These are phyloP conservation scores for Trametes gibbosa DNA, from an alignment of 768 basidiomycete genomes.

Conservation along the genomic window DNA sequence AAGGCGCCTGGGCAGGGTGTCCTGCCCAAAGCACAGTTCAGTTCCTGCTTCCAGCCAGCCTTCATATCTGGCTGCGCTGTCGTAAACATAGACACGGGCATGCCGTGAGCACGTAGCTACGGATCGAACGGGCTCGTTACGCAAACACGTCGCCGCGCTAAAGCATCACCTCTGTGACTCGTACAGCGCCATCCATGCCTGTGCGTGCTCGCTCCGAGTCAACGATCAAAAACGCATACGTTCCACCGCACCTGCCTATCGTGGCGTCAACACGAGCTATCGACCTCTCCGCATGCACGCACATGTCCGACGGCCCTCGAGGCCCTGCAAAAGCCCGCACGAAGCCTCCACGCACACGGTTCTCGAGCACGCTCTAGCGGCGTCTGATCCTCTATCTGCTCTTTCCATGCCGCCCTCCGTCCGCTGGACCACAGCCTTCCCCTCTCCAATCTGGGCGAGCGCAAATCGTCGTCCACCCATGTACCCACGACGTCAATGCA, in stretches of 20 bases:
- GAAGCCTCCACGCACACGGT: not conserved
- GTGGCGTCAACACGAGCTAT: not conserved
- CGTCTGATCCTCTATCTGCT: conserved; percentile 6
- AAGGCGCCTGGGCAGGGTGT: no score
- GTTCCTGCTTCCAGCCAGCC: not conserved
- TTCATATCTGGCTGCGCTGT: not conserved
- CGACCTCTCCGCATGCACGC: not conserved
- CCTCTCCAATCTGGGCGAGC: not conserved
- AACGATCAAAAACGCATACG: not conserved
- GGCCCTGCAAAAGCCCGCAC: not conserved
- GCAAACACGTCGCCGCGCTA: no score
- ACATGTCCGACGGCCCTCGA: not conserved
- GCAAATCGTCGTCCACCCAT: not conserved
- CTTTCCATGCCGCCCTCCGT: conserved; percentile 1
- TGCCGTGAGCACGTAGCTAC: conserved; percentile 1
- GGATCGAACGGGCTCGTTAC: not conserved
- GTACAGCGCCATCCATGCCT: not conserved
- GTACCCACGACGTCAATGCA: not conserved
- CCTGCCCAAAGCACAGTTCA: not conserved
- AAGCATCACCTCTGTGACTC: not conserved
- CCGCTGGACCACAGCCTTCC: not conserved
- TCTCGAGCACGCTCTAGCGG: conserved; percentile 7
- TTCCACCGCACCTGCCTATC: not conserved
- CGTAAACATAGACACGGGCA: not conserved
- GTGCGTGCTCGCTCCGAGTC: not conserved